phyloP scores from a whole-genome alignment of 2,329 filamentous ascomycete genomes.

The Phaeosphaeriaceae sp. region DNA sequence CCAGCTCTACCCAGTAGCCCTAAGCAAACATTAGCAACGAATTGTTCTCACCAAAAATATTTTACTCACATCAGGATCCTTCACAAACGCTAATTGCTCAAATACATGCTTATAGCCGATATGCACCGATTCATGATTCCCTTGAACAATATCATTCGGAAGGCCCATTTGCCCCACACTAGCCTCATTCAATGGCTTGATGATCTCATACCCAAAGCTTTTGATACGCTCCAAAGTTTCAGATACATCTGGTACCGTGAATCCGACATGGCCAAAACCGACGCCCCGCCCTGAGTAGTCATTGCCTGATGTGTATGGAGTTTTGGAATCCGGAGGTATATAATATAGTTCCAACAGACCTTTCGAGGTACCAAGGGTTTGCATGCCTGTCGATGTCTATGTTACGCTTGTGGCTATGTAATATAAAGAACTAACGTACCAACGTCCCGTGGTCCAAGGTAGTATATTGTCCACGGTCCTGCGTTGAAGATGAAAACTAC shows the following conservation, averaged over 20 bases:
- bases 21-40: conserved; percentile 15
- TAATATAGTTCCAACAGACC: conserved; percentile 44
- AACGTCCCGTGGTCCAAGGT: conserved; percentile 37
- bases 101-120: conserved; percentile 40
- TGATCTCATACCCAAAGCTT: conserved; percentile 31
- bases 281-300: conserved; percentile 26
- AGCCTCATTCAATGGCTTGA: conserved; percentile 37
- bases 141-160: conserved; percentile 22
- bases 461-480: conserved; percentile 45
- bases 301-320: conserved; percentile 36
- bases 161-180: conserved; percentile 33
- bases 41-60: not conserved
- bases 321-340: conserved; percentile 30
- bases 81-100: conserved; percentile 41
- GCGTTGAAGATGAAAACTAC: conserved; percentile 45
- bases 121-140: conserved; percentile 22
- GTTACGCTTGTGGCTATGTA: not conserved
- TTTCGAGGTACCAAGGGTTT: conserved; percentile 27
- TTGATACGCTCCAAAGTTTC: conserved; percentile 28
- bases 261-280: conserved; percentile 46
- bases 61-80: conserved; percentile 43
- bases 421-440: conserved; percentile 11
- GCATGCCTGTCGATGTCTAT: conserved; percentile 15
- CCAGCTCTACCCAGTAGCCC: conserved; percentile 41
- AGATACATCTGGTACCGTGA: conserved; percentile 42